Base-by-base conservation (phyloP, 2,329 filamentous ascomycete genomes). In the Colletotrichum sp. region DNA sequence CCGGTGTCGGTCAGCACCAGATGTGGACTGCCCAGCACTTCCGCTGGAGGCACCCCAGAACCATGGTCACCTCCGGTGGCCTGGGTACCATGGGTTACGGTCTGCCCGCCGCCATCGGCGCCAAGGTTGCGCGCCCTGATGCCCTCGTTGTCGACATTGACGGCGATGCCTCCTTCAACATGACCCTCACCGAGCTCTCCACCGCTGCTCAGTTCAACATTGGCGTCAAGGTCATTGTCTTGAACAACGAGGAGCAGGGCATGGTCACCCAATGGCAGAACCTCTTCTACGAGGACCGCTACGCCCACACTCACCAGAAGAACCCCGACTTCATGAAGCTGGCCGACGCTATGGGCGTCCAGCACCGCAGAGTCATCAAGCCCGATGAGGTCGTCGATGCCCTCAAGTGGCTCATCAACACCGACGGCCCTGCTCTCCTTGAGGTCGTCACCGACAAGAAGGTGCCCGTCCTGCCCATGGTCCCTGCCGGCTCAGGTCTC, bases 261-360 rank as follows among this genome's bases (percentile, higher is more conserved):
- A 98, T 98, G 96, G 96, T 98, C 58, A 98, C 96, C 2, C 96
- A 98, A 87, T 98, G 96, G 96, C 96, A 98, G 86, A 96, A 95
- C 81, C 92, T 98, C 78, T 98, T 98, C 88, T 98, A 98, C 87
- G 94, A 98, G 85, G 96, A 98, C 83, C 93, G 96, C 80, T 98
- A 93, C 81, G 90, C 95, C 43, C 96, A 98, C 84, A 98, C 96
- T 0, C 96, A 98, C 85, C 96, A 98, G 87, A 90, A 92, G 83
- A 98, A 98, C 85, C 96, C 96, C n/a, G 93, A 98, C 84, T 98
- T 98, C 83, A 94, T 96, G 86, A 98, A 97, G 88, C 89, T 98
- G 62, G 92, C 95, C 38, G 95, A 98, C 78, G 93, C 96, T 26
- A 98, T 98, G 96, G 92, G 93, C 77, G 90, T 98, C 16, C 93